Percentiles rank a stretch among this genome's conserved stretches.
These are phyloP conservation scores for Trichomonas vaginalis DNA, from an alignment of 208 protist species.

Conservation along the genomic window DNA sequence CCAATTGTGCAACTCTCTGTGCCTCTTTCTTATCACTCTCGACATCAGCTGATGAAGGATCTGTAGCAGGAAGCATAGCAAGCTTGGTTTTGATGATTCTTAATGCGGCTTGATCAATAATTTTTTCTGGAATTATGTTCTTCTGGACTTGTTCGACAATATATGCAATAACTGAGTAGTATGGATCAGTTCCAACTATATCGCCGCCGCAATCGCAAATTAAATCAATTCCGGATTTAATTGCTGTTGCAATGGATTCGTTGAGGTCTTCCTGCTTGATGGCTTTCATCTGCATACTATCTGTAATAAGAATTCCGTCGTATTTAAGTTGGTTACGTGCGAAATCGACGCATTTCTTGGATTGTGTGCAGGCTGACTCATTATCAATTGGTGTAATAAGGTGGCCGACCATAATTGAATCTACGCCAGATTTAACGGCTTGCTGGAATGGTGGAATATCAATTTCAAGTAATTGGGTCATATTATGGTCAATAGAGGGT, in stretches of 20 bases:
- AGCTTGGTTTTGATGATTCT: not conserved
- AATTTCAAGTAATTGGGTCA: not conserved
- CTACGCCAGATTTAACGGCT: not conserved
- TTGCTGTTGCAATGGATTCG: not conserved
- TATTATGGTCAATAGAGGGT: not conserved
- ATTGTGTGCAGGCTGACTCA: not conserved
- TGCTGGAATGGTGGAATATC: not conserved
- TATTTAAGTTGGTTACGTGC: not conserved
- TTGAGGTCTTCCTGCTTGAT: not conserved
- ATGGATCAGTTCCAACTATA: not conserved
- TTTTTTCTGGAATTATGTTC: not conserved
- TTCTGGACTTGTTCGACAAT: not conserved
- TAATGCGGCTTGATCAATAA: not conserved
- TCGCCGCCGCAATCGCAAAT: not conserved
- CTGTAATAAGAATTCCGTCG: not conserved
- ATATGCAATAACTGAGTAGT: not conserved
- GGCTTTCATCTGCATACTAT: not conserved
- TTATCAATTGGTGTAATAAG: not conserved
- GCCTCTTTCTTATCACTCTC: not conserved
- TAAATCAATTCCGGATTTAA: not conserved
- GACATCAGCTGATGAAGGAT: not conserved
- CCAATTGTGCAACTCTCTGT: not conserved
- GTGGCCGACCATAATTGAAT: not conserved
- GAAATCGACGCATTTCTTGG: not conserved
- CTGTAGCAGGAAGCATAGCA: not conserved